A percentile compares a stretch with the other conserved stretches of the same genome.
These are phyloP conservation scores for Obba rivulosa DNA, from an alignment of 768 basidiomycete genomes.

Conservation along the genomic window DNA sequence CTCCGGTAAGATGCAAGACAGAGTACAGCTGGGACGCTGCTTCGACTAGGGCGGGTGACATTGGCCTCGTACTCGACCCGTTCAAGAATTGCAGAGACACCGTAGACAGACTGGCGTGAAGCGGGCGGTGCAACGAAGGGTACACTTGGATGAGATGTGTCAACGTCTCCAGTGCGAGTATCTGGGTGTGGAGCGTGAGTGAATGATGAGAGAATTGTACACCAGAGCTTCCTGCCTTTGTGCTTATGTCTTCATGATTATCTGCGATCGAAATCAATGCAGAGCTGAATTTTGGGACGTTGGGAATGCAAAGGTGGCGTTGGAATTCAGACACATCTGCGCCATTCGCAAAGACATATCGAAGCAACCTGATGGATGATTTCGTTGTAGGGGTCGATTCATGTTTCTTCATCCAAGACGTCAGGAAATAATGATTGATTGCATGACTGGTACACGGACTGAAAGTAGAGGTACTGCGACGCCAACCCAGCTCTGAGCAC, in stretches of 20 bases:
- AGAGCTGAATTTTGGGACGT: constrained; percentile 63
- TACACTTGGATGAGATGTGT: constrained; percentile 55
- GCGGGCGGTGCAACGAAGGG: constrained; percentile 59
- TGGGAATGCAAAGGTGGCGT: constrained; percentile 68
- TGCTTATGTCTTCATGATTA: constrained; percentile 40
- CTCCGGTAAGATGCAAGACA: constrained; percentile 64
- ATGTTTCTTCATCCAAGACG: constrained; percentile 47
- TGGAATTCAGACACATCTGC: constrained; percentile 72
- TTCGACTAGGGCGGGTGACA: constrained; percentile 32
- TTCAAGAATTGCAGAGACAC: constrained; percentile 53
- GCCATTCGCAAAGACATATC: constrained; percentile 55
- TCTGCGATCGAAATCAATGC: constrained; percentile 54
- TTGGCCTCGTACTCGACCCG: constrained; percentile 43
- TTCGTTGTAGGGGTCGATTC: constrained; percentile 57
- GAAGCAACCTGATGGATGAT: constrained; percentile 59
- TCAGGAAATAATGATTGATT: background rate
- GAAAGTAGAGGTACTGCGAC: constrained; percentile 59
- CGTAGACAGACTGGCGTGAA: constrained; percentile 45
- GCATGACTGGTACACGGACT: constrained; percentile 45
- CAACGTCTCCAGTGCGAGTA: constrained; percentile 42
- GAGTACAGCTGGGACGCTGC: constrained; percentile 57
- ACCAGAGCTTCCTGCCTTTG: constrained; percentile 41
- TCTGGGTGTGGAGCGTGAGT: constrained; percentile 15
- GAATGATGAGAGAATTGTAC: background rate
- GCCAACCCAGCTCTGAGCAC: constrained; percentile 68